Conservation (phyloP, 1,139 yeast species). For the Blastobotrys serpentis region DNA sequence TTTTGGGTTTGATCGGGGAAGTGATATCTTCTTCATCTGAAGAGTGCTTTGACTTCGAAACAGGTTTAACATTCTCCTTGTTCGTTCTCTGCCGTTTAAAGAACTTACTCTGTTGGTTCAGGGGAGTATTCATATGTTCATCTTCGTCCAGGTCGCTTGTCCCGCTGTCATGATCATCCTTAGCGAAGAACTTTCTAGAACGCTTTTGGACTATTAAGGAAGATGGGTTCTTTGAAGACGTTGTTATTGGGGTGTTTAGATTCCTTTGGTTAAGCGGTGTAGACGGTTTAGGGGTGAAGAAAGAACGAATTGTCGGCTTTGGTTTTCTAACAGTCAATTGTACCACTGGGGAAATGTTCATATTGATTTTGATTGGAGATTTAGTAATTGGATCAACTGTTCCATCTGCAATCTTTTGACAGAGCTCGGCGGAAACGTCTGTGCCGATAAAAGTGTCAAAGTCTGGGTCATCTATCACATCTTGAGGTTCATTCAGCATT, state of each 20-base stretch:
- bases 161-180: slow-evolving; percentile 3
- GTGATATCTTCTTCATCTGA: neutral
- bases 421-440: slow-evolving; percentile 46
- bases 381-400: slow-evolving; percentile 64
- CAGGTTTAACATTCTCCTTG: slow-evolving; percentile 11
- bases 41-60: neutral
- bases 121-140: neutral
- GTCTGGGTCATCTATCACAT: slow-evolving; percentile 36
- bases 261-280: neutral
- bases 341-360: neutral
- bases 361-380: slow-evolving; percentile 23
- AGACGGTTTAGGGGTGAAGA: slow-evolving; percentile 14
- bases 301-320: slow-evolving; percentile 12
- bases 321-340: slow-evolving; percentile 1
- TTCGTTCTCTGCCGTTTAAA: neutral
- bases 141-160: neutral
- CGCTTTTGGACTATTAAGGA: neutral
- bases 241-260: neutral
- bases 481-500: slow-evolving; percentile 58
- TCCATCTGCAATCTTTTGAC: slow-evolving; percentile 61
- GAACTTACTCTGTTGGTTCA: neutral
- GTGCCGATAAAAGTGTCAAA: slow-evolving; percentile 65
- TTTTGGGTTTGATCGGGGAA: neutral
- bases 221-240: neutral
- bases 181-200: neutral